Base-by-base conservation (phyloP, 2,329 filamentous ascomycete genomes). In the Fusarium nelsonii region DNA sequence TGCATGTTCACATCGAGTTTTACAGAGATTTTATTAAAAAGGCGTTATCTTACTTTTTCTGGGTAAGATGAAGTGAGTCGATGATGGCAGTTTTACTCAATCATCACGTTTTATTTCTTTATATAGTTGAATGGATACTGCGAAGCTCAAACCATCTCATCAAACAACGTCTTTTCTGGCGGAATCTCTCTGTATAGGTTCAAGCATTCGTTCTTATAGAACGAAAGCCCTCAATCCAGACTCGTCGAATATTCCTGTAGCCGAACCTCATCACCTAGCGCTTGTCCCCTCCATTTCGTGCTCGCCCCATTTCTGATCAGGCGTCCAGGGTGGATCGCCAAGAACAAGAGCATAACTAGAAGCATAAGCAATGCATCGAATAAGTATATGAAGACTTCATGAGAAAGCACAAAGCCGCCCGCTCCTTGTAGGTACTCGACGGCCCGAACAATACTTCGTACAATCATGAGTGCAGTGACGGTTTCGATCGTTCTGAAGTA, bases 351-450 rank as follows among this genome's bases (percentile, higher is more conserved):
- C 74, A 85, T 79, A 4, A 83, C 81, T 7, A 76, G 9, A 6
- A 71, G 75, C 81, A 84, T 84, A 4, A 79, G 74, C 4, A 75
- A 53, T 0, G 80, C 77, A 58, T 84, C 82, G 37, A 84, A 83
- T n/a, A 83, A 55, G 51, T 83, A 84, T 1, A 84, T 70, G 36
- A 77, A 81, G 1, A 73, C 68, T 65, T 84, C 82, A 36, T 82
- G 78, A 3, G 74, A 76, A 43, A 84, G 77, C 0, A 84, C 66
- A 10, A 79, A 81, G 0, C 82, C 82, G 1, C 57, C 72, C 9
- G 80, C 77, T 2, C 83, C 83, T 62, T 82, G 77, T 1, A 79
- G 61, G 59, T 85, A 86, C 70, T 86, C 84, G 6, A 85, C 63
- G 3, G 84, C 79, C 8, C 84, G 78, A 52, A 85, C 84, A 20